Percentiles rank a stretch among this genome's conserved stretches.
Evolutionary conservation across 768 basidiomycete species (phyloP).

Genomic region (Suillus discolor): DNA sequence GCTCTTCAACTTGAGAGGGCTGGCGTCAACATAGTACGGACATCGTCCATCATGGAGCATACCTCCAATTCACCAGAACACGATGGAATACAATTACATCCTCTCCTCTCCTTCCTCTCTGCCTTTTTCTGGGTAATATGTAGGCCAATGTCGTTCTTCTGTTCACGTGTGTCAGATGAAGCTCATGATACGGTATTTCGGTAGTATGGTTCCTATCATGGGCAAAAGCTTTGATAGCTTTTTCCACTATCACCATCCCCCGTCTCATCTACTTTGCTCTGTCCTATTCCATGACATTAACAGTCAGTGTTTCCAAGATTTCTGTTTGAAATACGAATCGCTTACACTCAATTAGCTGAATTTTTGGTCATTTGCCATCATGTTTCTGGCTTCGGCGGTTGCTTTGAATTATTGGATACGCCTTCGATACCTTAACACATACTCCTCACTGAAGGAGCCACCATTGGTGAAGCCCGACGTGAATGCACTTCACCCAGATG

Average conservation of each 20-base stretch:
- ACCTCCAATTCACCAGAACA: constrained; percentile 20
- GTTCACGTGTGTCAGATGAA: constrained; percentile 12
- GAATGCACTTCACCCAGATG: constrained; percentile 89
- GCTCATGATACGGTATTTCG: constrained; percentile 5
- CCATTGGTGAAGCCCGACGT: constrained; percentile 83
- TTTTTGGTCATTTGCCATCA: constrained; percentile 86
- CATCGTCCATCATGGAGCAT: constrained; percentile 27
- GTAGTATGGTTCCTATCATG: constrained; percentile 84
- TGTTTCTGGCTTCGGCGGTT: constrained; percentile 68
- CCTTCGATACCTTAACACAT: constrained; percentile 76
- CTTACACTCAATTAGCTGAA: constrained; percentile 59
- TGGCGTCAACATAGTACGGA: not conserved
- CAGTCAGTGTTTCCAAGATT: constrained; percentile 47
- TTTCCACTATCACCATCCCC: constrained; percentile 83
- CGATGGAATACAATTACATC: constrained; percentile 61
- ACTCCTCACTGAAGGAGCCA: constrained; percentile 76
- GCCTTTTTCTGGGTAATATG: constrained; percentile 85
- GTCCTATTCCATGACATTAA: constrained; percentile 89
- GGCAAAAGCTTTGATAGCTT: constrained; percentile 70
- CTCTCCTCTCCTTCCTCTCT: constrained; percentile 73
- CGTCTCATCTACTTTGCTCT: constrained; percentile 74
- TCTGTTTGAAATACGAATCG: constrained; percentile 5
- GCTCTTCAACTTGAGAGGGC: not conserved
- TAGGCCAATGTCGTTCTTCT: constrained; percentile 42
- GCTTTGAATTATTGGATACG: constrained; percentile 85